A percentile compares a stretch with the other conserved stretches of the same genome.
Conservation (phyloP, 495 filamentous ascomycete species). For the Aspergillus nidulans region DNA sequence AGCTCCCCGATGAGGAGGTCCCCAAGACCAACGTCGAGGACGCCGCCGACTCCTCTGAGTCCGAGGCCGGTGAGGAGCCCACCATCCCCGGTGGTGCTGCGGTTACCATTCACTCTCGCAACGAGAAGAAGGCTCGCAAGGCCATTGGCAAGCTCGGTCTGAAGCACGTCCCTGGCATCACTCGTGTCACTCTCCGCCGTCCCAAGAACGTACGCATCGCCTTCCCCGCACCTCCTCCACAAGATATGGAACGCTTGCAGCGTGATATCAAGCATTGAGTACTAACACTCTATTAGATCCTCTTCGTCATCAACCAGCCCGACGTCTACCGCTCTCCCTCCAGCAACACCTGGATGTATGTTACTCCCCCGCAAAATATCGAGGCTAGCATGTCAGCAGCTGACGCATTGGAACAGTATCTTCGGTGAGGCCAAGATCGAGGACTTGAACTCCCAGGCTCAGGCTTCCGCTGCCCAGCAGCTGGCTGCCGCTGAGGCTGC, state of each 20-base stretch:
- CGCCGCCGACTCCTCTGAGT: slow-evolving; percentile 73
- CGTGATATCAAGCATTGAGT: background rate
- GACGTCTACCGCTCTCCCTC: slow-evolving; percentile 98
- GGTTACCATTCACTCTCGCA: slow-evolving; percentile 90
- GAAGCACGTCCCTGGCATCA: slow-evolving; percentile 95
- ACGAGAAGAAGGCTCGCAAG: slow-evolving; percentile 99
- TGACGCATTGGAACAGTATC: slow-evolving; percentile 58
- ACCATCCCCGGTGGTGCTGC: slow-evolving; percentile 79
- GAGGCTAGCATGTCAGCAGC: slow-evolving; percentile 6
- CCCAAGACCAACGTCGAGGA: slow-evolving; percentile 77
- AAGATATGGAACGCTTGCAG: background rate
- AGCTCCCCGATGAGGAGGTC: slow-evolving; percentile 80
- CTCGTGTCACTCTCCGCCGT: slow-evolving; percentile 91
- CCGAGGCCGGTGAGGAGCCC: slow-evolving; percentile 63
- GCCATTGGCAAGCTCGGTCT: slow-evolving; percentile 96
- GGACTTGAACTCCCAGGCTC: slow-evolving; percentile 96
- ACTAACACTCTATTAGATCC: slow-evolving; percentile 58
- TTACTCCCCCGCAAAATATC: background rate
- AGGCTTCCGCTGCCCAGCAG: slow-evolving; percentile 88
- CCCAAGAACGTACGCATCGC: slow-evolving; percentile 81
- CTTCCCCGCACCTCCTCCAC: slow-evolving; percentile 6
- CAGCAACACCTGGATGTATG: slow-evolving; percentile 99
- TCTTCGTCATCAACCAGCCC: slow-evolving; percentile 98
- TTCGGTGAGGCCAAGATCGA: slow-evolving; percentile 99
- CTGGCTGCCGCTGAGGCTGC: slow-evolving; percentile 76